phyloP scores from a whole-genome alignment of 2,329 filamentous ascomycete species.

The Claviceps fusiformis region DNA sequence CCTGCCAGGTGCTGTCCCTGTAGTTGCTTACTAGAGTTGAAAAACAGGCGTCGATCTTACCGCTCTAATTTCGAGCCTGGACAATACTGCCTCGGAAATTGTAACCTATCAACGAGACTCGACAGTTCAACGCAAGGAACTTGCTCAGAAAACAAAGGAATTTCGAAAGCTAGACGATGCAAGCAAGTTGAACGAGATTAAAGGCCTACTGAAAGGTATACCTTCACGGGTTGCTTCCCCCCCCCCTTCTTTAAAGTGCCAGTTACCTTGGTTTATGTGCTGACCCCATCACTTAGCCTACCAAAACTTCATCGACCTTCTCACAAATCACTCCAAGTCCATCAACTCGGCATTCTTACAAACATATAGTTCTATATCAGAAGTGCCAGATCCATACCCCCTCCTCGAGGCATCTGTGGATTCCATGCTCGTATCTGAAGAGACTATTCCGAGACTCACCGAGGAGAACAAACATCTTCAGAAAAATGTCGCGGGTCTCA shows the following conservation, averaged over 20 bases:
- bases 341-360: constrained; percentile 89
- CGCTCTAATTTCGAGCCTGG: constrained; percentile 68
- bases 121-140: constrained; percentile 88
- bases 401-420: constrained; percentile 93
- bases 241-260: not conserved
- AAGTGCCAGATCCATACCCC: constrained; percentile 92
- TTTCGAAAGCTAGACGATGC: constrained; percentile 89
- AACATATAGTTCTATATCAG: constrained; percentile 82
- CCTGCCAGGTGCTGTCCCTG: not conserved
- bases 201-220: constrained; percentile 71
- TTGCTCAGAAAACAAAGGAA: constrained; percentile 98
- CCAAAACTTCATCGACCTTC: constrained; percentile 90
- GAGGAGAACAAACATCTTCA: constrained; percentile 83
- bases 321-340: constrained; percentile 91
- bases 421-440: constrained; percentile 79
- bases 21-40: not conserved
- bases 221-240: not conserved
- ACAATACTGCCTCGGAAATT: constrained; percentile 89
- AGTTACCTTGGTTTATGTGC: not conserved
- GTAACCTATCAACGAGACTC: constrained; percentile 87
- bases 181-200: constrained; percentile 76
- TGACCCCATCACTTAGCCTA: constrained; percentile 51
- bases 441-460: constrained; percentile 80
- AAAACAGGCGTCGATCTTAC: constrained; percentile 70
- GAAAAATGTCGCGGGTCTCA: constrained; percentile 59